Evolutionary conservation across 352 stramenopile species (phyloP).

Genomic region (Globisporangium irregulare): DNA sequence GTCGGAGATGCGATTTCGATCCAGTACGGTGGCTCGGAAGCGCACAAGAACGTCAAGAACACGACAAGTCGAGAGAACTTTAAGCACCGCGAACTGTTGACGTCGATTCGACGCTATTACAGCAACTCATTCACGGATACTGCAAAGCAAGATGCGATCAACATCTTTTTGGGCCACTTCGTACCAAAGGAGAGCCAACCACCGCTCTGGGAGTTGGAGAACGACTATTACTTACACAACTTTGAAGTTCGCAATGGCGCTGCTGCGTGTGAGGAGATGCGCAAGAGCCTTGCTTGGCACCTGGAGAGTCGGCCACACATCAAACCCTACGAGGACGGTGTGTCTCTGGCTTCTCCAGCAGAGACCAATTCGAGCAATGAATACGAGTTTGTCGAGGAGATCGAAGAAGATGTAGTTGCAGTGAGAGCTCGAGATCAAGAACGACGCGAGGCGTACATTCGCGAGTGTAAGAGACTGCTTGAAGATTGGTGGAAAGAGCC

Average conservation of each 20-base stretch:
- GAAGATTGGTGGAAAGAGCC: slow-evolving; percentile 88
- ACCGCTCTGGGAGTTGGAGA: slow-evolving; percentile 82
- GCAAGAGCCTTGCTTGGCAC: slow-evolving; percentile 58
- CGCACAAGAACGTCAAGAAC: slow-evolving; percentile 98
- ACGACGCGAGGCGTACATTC: slow-evolving; percentile 72
- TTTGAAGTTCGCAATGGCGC: slow-evolving; percentile 79
- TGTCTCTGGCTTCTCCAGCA: slow-evolving; percentile 5
- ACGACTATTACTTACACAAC: slow-evolving; percentile 91
- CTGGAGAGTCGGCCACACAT: slow-evolving; percentile 47
- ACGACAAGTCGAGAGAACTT: slow-evolving; percentile 79
- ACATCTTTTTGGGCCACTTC: slow-evolving; percentile 97
- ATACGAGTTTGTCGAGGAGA: slow-evolving; percentile 23
- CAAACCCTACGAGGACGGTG: slow-evolving; percentile 12
- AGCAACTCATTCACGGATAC: slow-evolving; percentile 99
- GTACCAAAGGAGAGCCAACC: slow-evolving; percentile 61
- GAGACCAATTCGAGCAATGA: slow-evolving; percentile 23
- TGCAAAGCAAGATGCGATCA: slow-evolving; percentile 99
- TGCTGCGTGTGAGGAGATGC: slow-evolving; percentile 57
- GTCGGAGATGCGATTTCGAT: slow-evolving; percentile 98
- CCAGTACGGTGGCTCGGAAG: slow-evolving; percentile 99
- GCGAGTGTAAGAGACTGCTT: slow-evolving; percentile 69
- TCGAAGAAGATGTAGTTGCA: slow-evolving; percentile 21
- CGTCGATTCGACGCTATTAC: slow-evolving; percentile 98
- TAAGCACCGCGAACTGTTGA: slow-evolving; percentile 97
- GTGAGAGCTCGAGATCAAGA: slow-evolving; percentile 32